phyloP scores from a whole-genome alignment of 768 basidiomycete genomes.

The Naganishia friedmannii region DNA sequence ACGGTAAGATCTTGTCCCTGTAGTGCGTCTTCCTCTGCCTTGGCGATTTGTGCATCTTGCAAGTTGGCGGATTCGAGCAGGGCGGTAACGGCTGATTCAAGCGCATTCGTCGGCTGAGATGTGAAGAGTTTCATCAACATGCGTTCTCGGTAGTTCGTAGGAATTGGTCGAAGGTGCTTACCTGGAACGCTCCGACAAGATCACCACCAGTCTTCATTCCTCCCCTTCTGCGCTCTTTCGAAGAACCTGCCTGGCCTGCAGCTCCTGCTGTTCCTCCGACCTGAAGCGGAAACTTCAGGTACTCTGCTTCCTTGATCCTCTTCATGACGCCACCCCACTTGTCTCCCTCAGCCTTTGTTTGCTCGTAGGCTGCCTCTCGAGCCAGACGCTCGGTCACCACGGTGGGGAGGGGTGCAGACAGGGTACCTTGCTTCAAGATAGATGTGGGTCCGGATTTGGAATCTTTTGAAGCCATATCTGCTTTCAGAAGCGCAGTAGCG shows the following conservation, averaged over 20 bases:
- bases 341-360: slow-evolving; percentile 84
- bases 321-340: slow-evolving; percentile 94
- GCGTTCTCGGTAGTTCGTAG: background rate
- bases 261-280: slow-evolving; percentile 39
- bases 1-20: slow-evolving; percentile 75
- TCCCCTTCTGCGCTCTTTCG: slow-evolving; percentile 40
- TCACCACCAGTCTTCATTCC: slow-evolving; percentile 46
- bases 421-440: slow-evolving; percentile 59
- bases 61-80: slow-evolving; percentile 78
- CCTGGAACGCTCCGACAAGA: slow-evolving; percentile 62
- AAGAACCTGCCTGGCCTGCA: slow-evolving; percentile 26
- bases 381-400: slow-evolving; percentile 85
- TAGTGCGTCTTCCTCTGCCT: slow-evolving; percentile 69
- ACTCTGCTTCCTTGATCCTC: slow-evolving; percentile 74
- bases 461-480: slow-evolving; percentile 55
- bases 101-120: slow-evolving; percentile 69
- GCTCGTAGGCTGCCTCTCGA: slow-evolving; percentile 88
- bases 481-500: slow-evolving; percentile 62
- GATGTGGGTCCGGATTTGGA: slow-evolving; percentile 52
- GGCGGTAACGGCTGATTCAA: slow-evolving; percentile 78
- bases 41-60: slow-evolving; percentile 71
- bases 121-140: background rate
- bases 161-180: slow-evolving; percentile 43
- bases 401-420: slow-evolving; percentile 80
- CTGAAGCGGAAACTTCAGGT: slow-evolving; percentile 49